Evolutionary conservation across 306 rosid genomes (phyloP), one percentile per base, ranked within the genome.

Genomic region (Medicago ruthenica): DNA sequence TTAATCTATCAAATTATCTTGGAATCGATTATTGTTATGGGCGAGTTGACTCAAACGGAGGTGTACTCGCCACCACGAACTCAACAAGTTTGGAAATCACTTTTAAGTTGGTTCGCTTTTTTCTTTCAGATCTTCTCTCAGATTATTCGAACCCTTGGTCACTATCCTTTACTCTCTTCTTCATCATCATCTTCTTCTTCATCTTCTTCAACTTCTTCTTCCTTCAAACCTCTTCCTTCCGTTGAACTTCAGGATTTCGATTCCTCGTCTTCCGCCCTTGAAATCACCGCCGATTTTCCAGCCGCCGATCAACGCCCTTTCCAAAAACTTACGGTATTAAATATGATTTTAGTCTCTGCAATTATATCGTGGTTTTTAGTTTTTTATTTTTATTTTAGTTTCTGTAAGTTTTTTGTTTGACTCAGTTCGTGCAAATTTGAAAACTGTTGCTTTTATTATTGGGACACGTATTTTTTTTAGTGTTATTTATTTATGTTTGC

Each of bases 11-110:
- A 9, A 9, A n/a, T 55, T 9, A 7, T n/a, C 36, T 42, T 15
- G 16, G 36, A 62, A 27, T 13, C 42, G 16, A 17, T 65, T 20
- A 16, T 20, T 4, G 66, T 21, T 3, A 92, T 92, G 97, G 92
- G 96, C 55, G 98, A 95, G 97, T 92, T 95, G 96, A 87, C 91
- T 87, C 97, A 86, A 90, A 54, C 86, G 36, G 97, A 95, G 89
- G 93, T 83, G 75, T 89, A 85, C 91, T 84, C 85, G 85, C 70
- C 77, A 53, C 22, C 77, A 68, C 12, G 88, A 67, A 85, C 91
- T 65, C 87, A 83, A 74, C 97, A 90, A 80, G 86, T 84, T 15
- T 92, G 96, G 99, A 87, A 87, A 77, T 84, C 97, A 11, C 70
- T 95, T 41, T 60, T 90, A 77, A 90, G 92, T 80, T 90, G 99